These are phyloP conservation scores for Trichoderma oligosporum DNA, from an alignment of 2,329 filamentous ascomycete genomes.

Conservation along the genomic window DNA sequence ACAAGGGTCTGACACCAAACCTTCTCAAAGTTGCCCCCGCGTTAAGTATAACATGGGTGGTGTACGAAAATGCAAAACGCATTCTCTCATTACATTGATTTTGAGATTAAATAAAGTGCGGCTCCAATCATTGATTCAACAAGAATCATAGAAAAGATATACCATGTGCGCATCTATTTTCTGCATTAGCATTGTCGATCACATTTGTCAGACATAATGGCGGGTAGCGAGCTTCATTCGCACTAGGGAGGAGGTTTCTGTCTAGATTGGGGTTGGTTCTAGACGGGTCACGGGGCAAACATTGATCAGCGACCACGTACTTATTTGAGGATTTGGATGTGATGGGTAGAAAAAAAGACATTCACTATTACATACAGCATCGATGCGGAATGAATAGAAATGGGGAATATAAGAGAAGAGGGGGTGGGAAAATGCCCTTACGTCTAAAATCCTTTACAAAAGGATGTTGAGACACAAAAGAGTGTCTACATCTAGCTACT, in stretches of 20 bases:
- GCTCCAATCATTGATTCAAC: background rate
- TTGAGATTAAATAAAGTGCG: background rate
- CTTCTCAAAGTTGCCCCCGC: constrained; percentile 93
- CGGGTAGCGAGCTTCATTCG: constrained; percentile 10
- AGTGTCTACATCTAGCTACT: background rate
- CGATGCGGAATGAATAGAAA: background rate
- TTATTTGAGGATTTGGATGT: background rate
- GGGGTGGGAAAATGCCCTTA: background rate
- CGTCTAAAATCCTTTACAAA: background rate
- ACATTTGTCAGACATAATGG: constrained; percentile 16
- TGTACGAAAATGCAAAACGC: constrained; percentile 86
- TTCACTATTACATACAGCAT: background rate
- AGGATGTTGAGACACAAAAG: background rate
- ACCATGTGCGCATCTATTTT: constrained; percentile 17
- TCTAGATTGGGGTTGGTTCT: background rate
- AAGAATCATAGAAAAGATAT: constrained; percentile 12
- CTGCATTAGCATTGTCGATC: constrained; percentile 19
- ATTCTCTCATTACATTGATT: constrained; percentile 52
- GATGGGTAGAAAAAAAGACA: background rate
- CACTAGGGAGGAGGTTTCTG: constrained; percentile 6
- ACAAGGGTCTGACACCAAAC: constrained; percentile 93
- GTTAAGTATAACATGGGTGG: constrained; percentile 90
- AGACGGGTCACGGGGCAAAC: background rate
- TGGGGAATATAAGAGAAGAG: background rate
- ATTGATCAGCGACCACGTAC: background rate